Percentiles rank a stretch among this genome's conserved stretches.
phyloP scores from a whole-genome alignment of 768 basidiomycete species.

The Suillus spraguei region DNA sequence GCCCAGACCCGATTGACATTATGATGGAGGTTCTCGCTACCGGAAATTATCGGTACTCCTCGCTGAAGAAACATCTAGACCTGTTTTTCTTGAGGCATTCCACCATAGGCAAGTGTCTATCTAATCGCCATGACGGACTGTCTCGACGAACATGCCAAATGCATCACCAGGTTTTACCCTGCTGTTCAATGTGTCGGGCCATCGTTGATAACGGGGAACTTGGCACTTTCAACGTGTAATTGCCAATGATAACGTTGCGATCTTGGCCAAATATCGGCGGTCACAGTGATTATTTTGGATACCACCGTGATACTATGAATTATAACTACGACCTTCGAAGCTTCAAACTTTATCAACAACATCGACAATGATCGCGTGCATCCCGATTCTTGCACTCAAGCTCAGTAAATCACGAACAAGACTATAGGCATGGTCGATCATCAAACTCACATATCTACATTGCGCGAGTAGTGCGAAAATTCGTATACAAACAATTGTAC shows the following conservation, averaged over 20 bases:
- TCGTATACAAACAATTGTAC: too few species aligned
- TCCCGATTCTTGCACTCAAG: too few species aligned
- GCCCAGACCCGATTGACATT: conserved; percentile 61
- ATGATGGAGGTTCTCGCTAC: conserved; percentile 56
- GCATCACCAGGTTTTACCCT: conserved; percentile 57
- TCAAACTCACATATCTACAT: too few species aligned
- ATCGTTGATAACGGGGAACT: conserved; percentile 57
- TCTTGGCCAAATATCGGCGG: conserved; percentile 50
- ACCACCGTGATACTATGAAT: too few species aligned
- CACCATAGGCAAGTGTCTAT: conserved; percentile 47
- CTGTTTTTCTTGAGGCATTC: conserved; percentile 62
- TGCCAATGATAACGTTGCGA: conserved; percentile 47
- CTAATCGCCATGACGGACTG: background rate
- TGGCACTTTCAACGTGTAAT: conserved; percentile 42
- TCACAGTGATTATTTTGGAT: too few species aligned
- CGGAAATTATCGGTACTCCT: conserved; percentile 66
- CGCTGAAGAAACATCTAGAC: conserved; percentile 52
- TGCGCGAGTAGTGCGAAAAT: too few species aligned
- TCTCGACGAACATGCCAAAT: conserved; percentile 40
- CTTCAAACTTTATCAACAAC: too few species aligned
- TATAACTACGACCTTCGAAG: too few species aligned
- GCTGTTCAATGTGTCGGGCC: conserved; percentile 40
- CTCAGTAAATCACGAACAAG: too few species aligned
- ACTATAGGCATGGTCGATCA: too few species aligned
- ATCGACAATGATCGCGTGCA: too few species aligned